Base-by-base conservation (phyloP, 1,139 yeast genomes). In the Arxiozyma slooffiae region DNA sequence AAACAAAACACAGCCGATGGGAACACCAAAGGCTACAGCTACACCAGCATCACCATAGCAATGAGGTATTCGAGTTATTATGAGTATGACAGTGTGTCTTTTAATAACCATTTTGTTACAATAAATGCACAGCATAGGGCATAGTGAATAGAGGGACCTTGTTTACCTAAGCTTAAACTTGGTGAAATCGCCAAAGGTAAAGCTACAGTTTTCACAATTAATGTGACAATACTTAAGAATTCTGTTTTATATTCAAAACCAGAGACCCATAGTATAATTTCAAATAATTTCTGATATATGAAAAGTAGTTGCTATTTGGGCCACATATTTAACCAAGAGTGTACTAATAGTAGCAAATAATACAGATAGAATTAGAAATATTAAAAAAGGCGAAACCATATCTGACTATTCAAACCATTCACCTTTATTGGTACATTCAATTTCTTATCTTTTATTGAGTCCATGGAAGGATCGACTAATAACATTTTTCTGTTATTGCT, bases 201-300 rank as follows among this genome's bases (percentile, higher is more conserved):
- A 0, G 95, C 87, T 6, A 88, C 65, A 50, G 89, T 78, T 60
- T 94, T 94, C 50, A 89, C 80, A 0, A 79, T 60, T 34, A 92
- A 71, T 0, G 97, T 89, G 66, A 78, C 73, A 68, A 82, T 76
- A 21, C 84, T 86, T 50, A 92, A 73, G 60, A 90, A 94, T 5
- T 87, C 89, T 38, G 80, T 78, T 74, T 86, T 77, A 49, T 66
- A 66, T 22, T 79, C 80, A 64, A 90, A 94, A 0, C 99, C 99
- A 0, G 95, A 84, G 1, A 92, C 89, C 57, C 94, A 89, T n/a
- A n/a, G n/a, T n/a, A n/a, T n/a, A 64, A 95, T 86, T 67, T 94
- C n/a, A n/a, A n/a, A n/a, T 94, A 66, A 94, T 92, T 66, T 94
- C 99, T 5, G 97, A 85, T 47, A 94, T 94, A 0, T 98, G 98